These are phyloP conservation scores for Lepidium sativum DNA, from an alignment of 345 rosid species.

Conservation along the genomic window DNA sequence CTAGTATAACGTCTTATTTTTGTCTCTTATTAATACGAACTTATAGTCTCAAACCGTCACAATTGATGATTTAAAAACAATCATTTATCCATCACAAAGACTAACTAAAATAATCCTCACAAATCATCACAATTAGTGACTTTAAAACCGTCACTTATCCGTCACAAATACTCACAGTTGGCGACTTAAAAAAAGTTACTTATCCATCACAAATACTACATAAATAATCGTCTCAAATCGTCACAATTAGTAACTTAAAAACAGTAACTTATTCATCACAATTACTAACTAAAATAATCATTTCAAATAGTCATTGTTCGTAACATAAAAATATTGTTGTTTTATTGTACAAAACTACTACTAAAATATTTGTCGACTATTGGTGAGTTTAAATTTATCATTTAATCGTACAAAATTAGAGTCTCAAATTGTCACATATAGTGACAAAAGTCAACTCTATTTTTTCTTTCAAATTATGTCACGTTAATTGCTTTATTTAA, in stretches of 20 bases:
- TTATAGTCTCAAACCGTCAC: not conserved
- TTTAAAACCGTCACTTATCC: not conserved
- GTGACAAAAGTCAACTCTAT: no score
- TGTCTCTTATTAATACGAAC: no score
- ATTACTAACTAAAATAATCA: not conserved
- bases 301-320: not conserved
- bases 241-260: not conserved
- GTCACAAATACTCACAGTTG: not conserved
- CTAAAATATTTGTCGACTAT: not conserved
- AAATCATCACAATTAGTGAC: not conserved
- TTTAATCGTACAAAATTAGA: no score
- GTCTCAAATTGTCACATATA: no score
- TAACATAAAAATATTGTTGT: not conserved
- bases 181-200: not conserved
- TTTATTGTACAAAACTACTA: no score
- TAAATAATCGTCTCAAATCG: not conserved
- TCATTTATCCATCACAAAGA: not conserved
- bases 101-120: not conserved
- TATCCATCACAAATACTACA: not conserved
- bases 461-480: no score
- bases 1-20: no score
- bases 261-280: not conserved
- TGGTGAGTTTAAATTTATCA: not conserved
- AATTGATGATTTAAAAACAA: no score
- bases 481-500: no score